Base-by-base conservation (phyloP, 2,329 filamentous ascomycete species). In the Epichloe uncinata region DNA sequence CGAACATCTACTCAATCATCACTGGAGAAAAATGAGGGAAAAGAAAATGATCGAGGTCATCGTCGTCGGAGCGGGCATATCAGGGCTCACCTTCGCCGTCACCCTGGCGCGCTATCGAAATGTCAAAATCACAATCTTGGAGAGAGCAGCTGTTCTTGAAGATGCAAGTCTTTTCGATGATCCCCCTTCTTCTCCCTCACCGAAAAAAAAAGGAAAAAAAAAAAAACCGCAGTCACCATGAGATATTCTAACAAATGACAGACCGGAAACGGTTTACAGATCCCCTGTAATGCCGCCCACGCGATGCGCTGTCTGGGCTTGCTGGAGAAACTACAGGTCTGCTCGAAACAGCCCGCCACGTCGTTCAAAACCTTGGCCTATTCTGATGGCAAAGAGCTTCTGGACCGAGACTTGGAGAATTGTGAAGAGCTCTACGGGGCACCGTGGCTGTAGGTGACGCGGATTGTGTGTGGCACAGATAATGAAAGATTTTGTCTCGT, bases 211-310 rank as follows among this genome's bases (percentile, higher is more conserved):
- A 12, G 5, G 2, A 2, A 2, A 2, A 3, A 8, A 7, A 26
- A 7, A 7, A 8, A 8, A 26, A 8, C 3, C 2, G 20, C 18
- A 16, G 22, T 11, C 5, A 13, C 15, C 8, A 15, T 15, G 9
- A 3, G 8, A 6, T 11, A 18, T 18, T n/a, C 30, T 48, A 37
- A 44, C 38, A 33, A 15, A 12, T 11, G 38, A 12, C 41, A 57
- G 55, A 47, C 47, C 3, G 54, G 54, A 3, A 52, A 55, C 18
- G 55, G 54, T n/a, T 48, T 57, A 20, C 55, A 56, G 34, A 38
- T 57, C 9, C 53, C 55, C 3, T 53, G 52, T 11, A 57, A 57
- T 34, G 55, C 55, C n/a, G 37, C 47, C 4, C 50, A 55, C 26
- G 45, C 49, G 6, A 50, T 57, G 36, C 51, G 48, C 6, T 53